Evolutionary conservation across 768 basidiomycete species (phyloP).

Genomic region (Boletus reticuloceps): DNA sequence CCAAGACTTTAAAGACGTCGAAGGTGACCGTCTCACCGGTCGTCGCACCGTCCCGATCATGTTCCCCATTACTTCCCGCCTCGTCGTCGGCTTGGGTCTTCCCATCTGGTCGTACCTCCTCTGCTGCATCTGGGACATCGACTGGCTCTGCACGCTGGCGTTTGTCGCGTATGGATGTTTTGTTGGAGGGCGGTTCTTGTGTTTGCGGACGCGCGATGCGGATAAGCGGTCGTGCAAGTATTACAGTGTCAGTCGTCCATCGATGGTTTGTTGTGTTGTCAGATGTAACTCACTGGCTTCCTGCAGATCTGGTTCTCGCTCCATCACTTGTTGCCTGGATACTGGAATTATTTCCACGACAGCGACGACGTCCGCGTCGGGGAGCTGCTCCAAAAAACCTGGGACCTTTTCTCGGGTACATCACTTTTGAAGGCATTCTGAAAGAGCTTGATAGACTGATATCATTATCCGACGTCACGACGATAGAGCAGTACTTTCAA

Average conservation of each 20-base stretch:
- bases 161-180: conserved; percentile 33
- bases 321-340: conserved; percentile 35
- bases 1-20: conserved; percentile 46
- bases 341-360: conserved; percentile 34
- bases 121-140: conserved; percentile 35
- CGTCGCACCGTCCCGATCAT: conserved; percentile 45
- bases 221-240: conserved; percentile 37
- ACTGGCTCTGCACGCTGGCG: conserved; percentile 17
- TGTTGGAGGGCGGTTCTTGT: conserved; percentile 35
- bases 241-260: conserved; percentile 32
- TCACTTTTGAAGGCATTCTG: conserved; percentile 6
- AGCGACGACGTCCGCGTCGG: conserved; percentile 1
- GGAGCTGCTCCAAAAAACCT: conserved; percentile 17
- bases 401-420: conserved; percentile 15
- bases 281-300: neutral
- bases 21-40: conserved; percentile 38
- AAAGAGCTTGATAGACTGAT: neutral
- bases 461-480: neutral
- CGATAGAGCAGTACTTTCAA: no score
- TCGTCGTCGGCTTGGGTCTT: conserved; percentile 32
- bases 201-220: conserved; percentile 21
- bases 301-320: conserved; percentile 35
- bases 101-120: conserved; percentile 38
- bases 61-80: conserved; percentile 36
- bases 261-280: neutral